These are phyloP conservation scores for Fusarium humuli DNA, from an alignment of 2,329 filamentous ascomycete genomes.

Conservation along the genomic window DNA sequence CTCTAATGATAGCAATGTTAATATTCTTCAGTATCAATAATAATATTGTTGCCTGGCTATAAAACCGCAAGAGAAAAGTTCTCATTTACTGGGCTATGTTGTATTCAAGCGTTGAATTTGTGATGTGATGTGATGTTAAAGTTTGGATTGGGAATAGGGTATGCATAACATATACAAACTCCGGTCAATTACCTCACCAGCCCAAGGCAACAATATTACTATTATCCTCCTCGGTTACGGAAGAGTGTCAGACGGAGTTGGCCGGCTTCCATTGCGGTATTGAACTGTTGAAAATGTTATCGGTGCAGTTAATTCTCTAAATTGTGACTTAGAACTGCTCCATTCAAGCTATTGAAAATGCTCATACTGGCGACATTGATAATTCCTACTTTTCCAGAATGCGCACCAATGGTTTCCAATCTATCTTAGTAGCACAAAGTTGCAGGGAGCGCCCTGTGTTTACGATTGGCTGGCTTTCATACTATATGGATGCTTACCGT, in stretches of 20 bases:
- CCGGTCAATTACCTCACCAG: not conserved
- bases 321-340: not conserved
- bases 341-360: conserved; percentile 2
- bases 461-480: not conserved
- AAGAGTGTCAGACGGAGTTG: not conserved
- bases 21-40: not conserved
- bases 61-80: not conserved
- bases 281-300: not conserved
- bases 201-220: not conserved
- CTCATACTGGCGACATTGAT: not conserved
- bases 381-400: not conserved
- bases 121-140: not conserved
- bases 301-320: not conserved
- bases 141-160: not conserved
- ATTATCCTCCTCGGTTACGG: not conserved
- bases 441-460: not conserved
- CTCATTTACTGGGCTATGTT: not conserved
- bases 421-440: not conserved
- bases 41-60: not conserved
- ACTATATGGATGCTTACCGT: not conserved
- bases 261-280: not conserved
- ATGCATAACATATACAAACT: not conserved
- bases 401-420: not conserved
- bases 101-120: not conserved
- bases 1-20: not conserved